Percentiles rank a stretch among this genome's conserved stretches.
phyloP scores from a whole-genome alignment of 345 rosid genomes.

The Crucihimalaya himalaica region DNA sequence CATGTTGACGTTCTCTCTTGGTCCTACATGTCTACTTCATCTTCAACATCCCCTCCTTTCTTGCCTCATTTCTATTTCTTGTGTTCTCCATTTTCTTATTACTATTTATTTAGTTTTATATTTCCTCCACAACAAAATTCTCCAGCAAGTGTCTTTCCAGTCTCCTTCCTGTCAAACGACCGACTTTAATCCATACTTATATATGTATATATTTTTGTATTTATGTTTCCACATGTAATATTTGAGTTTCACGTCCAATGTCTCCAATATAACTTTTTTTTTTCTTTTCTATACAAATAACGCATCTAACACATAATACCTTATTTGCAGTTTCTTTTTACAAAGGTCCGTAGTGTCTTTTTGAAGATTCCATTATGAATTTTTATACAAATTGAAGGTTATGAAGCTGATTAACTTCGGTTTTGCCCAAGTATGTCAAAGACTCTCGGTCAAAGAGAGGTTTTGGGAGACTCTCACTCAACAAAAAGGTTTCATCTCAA shows the following conservation, averaged over 20 bases:
- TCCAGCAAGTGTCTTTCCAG: constrained; percentile 42
- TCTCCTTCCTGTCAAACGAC: constrained; percentile 33
- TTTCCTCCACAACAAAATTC: constrained; percentile 32
- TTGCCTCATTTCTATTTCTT: constrained; percentile 38
- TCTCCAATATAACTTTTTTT: not conserved
- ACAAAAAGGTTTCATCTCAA: too few relatives aligned
- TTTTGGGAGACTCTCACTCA: too few relatives aligned
- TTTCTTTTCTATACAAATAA: not conserved
- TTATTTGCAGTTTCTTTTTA: constrained; percentile 8
- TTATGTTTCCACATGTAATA: constrained; percentile 21
- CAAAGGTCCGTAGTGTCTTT: not conserved
- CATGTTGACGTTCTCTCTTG: constrained; percentile 53
- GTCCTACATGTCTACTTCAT: constrained; percentile 51
- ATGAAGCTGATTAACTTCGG: too few relatives aligned
- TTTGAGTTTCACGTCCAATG: constrained; percentile 8
- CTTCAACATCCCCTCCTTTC: constrained; percentile 26
- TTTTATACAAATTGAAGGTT: not conserved
- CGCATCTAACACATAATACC: not conserved
- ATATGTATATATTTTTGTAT: not conserved
- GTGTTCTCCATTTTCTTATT: not conserved
- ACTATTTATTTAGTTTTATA: not conserved
- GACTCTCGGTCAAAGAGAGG: too few relatives aligned
- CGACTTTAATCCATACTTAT: not conserved
- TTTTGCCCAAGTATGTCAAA: too few relatives aligned
- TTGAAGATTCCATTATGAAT: not conserved